Percentiles rank a stretch among this genome's conserved stretches.
Evolutionary conservation across 768 basidiomycete genomes (phyloP).

Genomic region (Trametes elegans): DNA sequence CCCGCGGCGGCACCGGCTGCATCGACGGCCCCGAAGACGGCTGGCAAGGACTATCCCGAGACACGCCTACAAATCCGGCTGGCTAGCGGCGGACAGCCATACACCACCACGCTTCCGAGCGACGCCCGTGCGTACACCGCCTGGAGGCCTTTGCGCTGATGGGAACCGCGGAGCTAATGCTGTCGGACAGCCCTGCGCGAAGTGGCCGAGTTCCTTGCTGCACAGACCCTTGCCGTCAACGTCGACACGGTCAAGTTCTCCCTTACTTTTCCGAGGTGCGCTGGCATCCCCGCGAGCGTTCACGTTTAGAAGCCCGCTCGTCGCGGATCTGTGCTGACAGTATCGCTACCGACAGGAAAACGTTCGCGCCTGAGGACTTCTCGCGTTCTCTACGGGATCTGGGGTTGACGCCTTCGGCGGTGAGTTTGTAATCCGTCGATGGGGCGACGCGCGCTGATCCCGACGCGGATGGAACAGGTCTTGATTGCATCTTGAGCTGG

Average conservation of each 20-base stretch:
- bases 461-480: conserved; percentile 19
- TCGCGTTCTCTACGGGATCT: conserved; percentile 78
- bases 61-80: conserved; percentile 90
- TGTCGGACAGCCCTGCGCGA: conserved; percentile 62
- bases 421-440: conserved; percentile 29
- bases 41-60: conserved; percentile 78
- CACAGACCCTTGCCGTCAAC: conserved; percentile 63
- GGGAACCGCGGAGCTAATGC: neutral
- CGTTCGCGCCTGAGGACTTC: conserved; percentile 70
- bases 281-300: neutral
- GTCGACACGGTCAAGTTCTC: conserved; percentile 79
- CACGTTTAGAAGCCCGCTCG: neutral
- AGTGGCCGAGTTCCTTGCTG: conserved; percentile 86
- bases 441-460: neutral
- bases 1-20: conserved; percentile 32
- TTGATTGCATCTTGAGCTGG: conserved; percentile 25
- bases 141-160: neutral
- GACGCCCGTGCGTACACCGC: conserved; percentile 63
- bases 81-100: conserved; percentile 75
- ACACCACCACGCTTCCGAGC: conserved; percentile 78
- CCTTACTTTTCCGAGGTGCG: conserved; percentile 83
- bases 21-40: conserved; percentile 36
- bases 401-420: conserved; percentile 89
- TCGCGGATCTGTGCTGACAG: neutral
- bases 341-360: conserved; percentile 54